Base-by-base conservation (phyloP, 2,329 filamentous ascomycete genomes). In the Lasiodiplodia theobromae region DNA sequence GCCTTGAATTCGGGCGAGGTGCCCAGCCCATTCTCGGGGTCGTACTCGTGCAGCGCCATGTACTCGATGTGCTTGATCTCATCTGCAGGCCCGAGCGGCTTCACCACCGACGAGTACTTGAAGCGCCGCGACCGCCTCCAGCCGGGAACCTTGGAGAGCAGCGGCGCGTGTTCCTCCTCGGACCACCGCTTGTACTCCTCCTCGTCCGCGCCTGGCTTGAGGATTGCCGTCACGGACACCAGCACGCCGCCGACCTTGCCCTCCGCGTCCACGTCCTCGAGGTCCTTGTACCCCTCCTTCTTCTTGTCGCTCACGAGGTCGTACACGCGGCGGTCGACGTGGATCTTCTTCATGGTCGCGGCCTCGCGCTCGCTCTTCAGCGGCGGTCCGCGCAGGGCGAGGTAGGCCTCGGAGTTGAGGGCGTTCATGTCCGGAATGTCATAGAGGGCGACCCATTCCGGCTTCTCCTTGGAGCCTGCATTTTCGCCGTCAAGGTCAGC, bases 401-500 rank as follows among this genome's bases (percentile, higher is more conserved):
- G 88, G 81, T 97, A 97, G 2, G 89, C 86, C 65, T 91, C 86
- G 60, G 89, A 88, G 63, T 88, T 87, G 75, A 97, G 84, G 74
- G 87, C 88, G 54, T 86, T 80, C 87, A 95, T 92, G 76, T 90
- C 89, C 40, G 88, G 89, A 71, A 96, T 88, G 78, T 97, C 93
- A 84, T 97, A 97, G 68, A 91, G 82, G 38, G 93, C 93, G 77
- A 95, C 87, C 83, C 89, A 97, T 71, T 89, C 86, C 1, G 92
- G 93, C 71, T 84, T 77, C 71, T 82, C 76, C 65, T 83, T 79
- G 69, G 77, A 74, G 71, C 25, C 70, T 40, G 57, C 69, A 25
- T 28, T 28, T 28, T 74, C 75, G 11, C 81, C 71, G 14, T 38
- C 18, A 62, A 83, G 81, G 77, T 95, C 92, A 18, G 82, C 86